Base-by-base conservation (phyloP, 2,329 filamentous ascomycete species). In the Lanzia echinophila region DNA sequence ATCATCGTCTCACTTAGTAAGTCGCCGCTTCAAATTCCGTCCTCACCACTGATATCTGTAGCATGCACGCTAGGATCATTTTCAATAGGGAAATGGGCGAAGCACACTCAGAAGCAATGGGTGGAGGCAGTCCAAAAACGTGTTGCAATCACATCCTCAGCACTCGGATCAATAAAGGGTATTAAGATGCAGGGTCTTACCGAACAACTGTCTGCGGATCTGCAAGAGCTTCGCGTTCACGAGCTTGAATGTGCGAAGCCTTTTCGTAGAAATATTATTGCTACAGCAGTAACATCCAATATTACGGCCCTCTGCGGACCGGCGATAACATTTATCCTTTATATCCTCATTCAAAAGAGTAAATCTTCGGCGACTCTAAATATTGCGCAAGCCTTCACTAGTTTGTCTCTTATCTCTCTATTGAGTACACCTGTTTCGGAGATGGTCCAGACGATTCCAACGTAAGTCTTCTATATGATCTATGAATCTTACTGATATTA, bases 401-500 rank as follows among this genome's bases (percentile, higher is more conserved):
- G 69, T 0, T 49, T 75, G 1, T 73, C 73, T 1, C 66, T 73
- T 17, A 69, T 75, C n/a, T 61, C 70, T 1, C 61, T 76, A 0
- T 43, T 43, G 2, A 43, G 36, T 43, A 13, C 38, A 24, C 38
- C 48, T 6, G 39, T 43, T 3, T 43, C 38, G 3, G 48, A 42
- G 32, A 19, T 50, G 17, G 48, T 50, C n/a, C 39, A 33, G 11
- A 34, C 48, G 6, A 44, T 50, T 50, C 48, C 48, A 28, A 49
- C 47, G 47, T 49, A 41, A 28, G 47, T 41, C 15, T 7, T n/a
- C 34, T 32, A 28, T 15, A 3, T 10, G n/a, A 1, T 32, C 19
- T 13, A 19, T 3, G 8, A 17, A 5, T n/a, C 6, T 2, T 2
- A 15, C 20, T 32, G 28, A 49, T 36, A 24, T 28, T 2, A 28